Evolutionary conservation across 2,329 filamentous ascomycete species (phyloP), one percentile per base, ranked within the genome.

Genomic region (Aschersonia sp.): DNA sequence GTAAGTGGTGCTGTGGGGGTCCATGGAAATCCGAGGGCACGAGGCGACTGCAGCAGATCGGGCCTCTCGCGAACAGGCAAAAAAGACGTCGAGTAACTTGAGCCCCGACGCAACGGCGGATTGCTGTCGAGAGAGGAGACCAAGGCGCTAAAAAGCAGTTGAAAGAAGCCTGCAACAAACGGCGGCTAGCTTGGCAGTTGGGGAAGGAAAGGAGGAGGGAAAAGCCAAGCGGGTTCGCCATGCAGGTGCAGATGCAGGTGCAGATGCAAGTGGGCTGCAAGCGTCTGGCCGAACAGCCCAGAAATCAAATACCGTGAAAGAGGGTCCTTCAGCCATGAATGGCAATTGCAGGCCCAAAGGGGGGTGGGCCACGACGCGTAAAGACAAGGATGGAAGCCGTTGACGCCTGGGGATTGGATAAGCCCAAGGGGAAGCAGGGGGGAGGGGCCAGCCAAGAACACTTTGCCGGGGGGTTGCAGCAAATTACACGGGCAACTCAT

Each of bases 1-100:
- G 43, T 49, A 51, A 51, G 50, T 51, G 47, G 47, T 49, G 45
- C 45, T 47, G 30, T 38, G 35, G 45, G 47, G 50, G 47, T 40
- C 41, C 40, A 29, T 31, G 32, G 38, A 9, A 29, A 29, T 32
- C 30, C 12, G 42, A 47, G 45, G 38, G 38, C 45, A 46, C 31
- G 46, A 40, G 40, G 47, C 40, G 38, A 35, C 44, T 40, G 35
- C 31, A 46, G 30, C 20, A 38, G 35, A 12, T 38, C 35, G 35
- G 35, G 12, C 12, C 7, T 38, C 12, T 12, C 35, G 7, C 7
- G 35, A 7, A 12, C 35, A 4, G 35, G 35, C 35, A 38, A 12
- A 38, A 12, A 38, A 12, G 12, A 38, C 7, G 35, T 12, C 7
- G 35, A 9, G 35, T 9, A 38, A 9, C 35, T 7, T 7, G 7